phyloP scores from a whole-genome alignment of 805 yeast genomes.

The Myxozyma lipomycoides region DNA sequence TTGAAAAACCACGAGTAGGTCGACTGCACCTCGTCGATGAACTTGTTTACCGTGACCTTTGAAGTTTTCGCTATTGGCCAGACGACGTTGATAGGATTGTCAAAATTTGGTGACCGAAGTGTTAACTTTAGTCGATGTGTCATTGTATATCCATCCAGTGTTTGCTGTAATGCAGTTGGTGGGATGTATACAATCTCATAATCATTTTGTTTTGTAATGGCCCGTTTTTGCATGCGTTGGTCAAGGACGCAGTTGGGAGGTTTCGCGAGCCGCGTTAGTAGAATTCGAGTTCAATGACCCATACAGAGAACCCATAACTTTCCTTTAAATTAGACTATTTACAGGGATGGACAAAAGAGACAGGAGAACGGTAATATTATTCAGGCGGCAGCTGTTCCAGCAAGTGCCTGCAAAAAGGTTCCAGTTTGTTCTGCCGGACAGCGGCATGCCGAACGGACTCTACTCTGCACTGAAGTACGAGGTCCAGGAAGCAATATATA shows the following conservation, averaged over 20 bases:
- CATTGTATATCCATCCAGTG: too few relatives aligned
- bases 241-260: too few relatives aligned
- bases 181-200: too few relatives aligned
- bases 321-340: too few relatives aligned
- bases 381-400: constrained; percentile 22
- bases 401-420: constrained; percentile 15
- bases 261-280: too few relatives aligned
- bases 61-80: constrained; percentile 4
- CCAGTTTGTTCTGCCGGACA: constrained; percentile 4
- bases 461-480: background rate
- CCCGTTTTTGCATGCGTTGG: too few relatives aligned
- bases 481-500: background rate
- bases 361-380: constrained; percentile 1
- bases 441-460: too few relatives aligned
- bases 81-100: constrained; percentile 2
- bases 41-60: constrained; percentile 1
- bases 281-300: too few relatives aligned
- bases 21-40: constrained; percentile 9
- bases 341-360: too few relatives aligned
- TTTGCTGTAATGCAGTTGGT: too few relatives aligned
- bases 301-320: too few relatives aligned
- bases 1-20: constrained; percentile 10
- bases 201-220: too few relatives aligned
- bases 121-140: constrained; percentile 2
- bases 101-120: background rate